Evolutionary conservation across 2,329 filamentous ascomycete species (phyloP).

Genomic region (Pseudopithomyces maydicus): DNA sequence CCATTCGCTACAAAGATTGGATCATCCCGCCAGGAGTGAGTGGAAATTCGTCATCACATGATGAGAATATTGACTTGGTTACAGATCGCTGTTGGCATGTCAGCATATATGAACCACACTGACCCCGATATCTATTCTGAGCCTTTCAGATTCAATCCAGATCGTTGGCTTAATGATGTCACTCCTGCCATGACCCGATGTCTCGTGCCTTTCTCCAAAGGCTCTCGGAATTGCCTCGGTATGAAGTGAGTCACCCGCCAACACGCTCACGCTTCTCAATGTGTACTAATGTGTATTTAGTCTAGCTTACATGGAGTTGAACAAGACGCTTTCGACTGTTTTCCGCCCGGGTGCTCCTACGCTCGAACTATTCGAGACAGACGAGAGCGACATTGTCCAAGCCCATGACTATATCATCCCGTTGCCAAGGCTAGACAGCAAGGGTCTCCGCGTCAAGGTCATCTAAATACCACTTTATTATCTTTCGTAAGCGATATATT

Average conservation of each 20-base stretch:
- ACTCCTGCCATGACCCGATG: slow-evolving; percentile 11
- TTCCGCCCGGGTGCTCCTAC: slow-evolving; percentile 18
- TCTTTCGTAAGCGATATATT: background rate
- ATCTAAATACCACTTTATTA: background rate
- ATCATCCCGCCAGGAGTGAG: slow-evolving; percentile 12
- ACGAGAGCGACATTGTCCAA: slow-evolving; percentile 21
- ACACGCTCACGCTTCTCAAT: background rate
- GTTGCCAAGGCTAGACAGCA: slow-evolving; percentile 21
- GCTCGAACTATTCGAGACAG: slow-evolving; percentile 27
- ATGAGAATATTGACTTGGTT: background rate
- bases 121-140: slow-evolving; percentile 19
- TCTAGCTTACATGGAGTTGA: slow-evolving; percentile 27
- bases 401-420: slow-evolving; percentile 35
- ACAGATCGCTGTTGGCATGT: slow-evolving; percentile 10
- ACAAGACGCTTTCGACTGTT: slow-evolving; percentile 25
- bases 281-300: background rate
- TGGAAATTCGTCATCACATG: background rate
- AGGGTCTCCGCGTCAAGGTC: slow-evolving; percentile 17
- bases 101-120: slow-evolving; percentile 37
- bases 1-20: slow-evolving; percentile 8
- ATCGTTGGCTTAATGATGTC: slow-evolving; percentile 5
- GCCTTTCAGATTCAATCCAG: slow-evolving; percentile 13
- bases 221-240: slow-evolving; percentile 25
- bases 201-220: slow-evolving; percentile 23
- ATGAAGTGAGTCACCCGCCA: slow-evolving; percentile 12